A percentile compares a stretch with the other conserved stretches of the same genome.
Conservation (phyloP, 768 basidiomycete genomes). For the Termitomyces bulborhizus region DNA sequence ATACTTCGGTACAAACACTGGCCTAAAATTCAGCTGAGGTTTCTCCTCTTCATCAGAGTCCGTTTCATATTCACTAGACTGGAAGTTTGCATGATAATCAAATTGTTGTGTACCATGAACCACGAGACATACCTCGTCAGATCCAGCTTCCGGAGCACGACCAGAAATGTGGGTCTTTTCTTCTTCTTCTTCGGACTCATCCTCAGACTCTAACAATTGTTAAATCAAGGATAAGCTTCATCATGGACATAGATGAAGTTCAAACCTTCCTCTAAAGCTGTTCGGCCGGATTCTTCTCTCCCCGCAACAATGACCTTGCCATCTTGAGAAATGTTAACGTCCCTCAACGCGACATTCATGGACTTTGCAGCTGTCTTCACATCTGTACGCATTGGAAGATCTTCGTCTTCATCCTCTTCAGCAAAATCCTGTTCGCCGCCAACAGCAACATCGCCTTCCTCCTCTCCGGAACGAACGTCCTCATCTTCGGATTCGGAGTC, state of each 20-base stretch:
- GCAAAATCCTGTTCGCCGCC: conserved; percentile 51
- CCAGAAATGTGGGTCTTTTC: conserved; percentile 12
- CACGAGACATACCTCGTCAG: conserved; percentile 38
- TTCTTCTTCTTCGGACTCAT: conserved; percentile 36
- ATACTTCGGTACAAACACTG: conserved; percentile 93
- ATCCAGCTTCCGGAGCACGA: conserved; percentile 18
- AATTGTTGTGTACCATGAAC: neutral
- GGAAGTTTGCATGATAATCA: conserved; percentile 12
- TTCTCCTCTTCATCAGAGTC: conserved; percentile 74
- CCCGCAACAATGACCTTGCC: conserved; percentile 81
- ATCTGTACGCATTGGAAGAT: conserved; percentile 31
- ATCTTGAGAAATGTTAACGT: conserved; percentile 75
- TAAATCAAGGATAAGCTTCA: conserved; percentile 5
- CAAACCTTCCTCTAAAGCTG: conserved; percentile 49
- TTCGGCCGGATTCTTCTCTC: conserved; percentile 72
- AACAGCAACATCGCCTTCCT: conserved; percentile 56
- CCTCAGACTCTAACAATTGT: conserved; percentile 35
- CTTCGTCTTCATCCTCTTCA: conserved; percentile 35
- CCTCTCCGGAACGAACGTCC: conserved; percentile 34
- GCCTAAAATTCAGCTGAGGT: conserved; percentile 75
- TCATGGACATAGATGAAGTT: conserved; percentile 9
- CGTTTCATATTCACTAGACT: conserved; percentile 88
- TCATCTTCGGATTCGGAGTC: conserved; percentile 65
- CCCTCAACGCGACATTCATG: conserved; percentile 71
- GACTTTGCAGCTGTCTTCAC: conserved; percentile 33